A percentile compares a stretch with the other conserved stretches of the same genome.
phyloP scores from a whole-genome alignment of 2,329 filamentous ascomycete genomes.

The Xylaria sp. region DNA sequence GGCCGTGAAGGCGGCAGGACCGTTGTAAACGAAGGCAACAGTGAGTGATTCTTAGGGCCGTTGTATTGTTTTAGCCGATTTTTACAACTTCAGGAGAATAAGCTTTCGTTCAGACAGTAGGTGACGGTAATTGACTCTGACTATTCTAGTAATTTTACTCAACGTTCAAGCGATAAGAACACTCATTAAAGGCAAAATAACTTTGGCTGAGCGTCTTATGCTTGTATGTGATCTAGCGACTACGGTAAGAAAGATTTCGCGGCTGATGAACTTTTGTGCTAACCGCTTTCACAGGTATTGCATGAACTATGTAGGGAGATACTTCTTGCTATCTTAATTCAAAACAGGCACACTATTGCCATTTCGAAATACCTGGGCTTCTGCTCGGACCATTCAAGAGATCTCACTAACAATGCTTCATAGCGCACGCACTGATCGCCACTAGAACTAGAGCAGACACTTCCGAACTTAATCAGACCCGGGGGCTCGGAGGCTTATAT shows the following conservation, averaged over 20 bases:
- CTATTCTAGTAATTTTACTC: background rate
- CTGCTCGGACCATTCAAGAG: background rate
- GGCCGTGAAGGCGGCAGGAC: background rate
- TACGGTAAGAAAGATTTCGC: constrained; percentile 5
- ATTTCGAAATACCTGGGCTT: background rate
- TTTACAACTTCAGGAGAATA: background rate
- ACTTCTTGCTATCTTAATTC: background rate
- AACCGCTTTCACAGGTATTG: constrained; percentile 17
- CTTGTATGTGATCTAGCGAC: background rate
- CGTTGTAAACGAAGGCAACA: rapidly evolving
- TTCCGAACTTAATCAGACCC: background rate
- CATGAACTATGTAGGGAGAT: constrained; percentile 31
- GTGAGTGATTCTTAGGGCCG: background rate
- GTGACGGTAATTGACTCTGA: background rate
- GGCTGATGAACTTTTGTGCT: background rate
- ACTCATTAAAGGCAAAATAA: constrained; percentile 5
- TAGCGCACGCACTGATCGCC: background rate
- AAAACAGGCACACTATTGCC: background rate
- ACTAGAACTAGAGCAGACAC: background rate
- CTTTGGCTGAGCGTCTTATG: constrained; percentile 28
- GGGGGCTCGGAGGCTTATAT: background rate
- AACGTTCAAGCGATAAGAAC: background rate
- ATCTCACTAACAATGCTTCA: background rate
- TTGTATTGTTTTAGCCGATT: background rate
- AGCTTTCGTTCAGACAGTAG: background rate